phyloP scores from a whole-genome alignment of 108 stramenopile species.

The Nitzschia sp. region DNA sequence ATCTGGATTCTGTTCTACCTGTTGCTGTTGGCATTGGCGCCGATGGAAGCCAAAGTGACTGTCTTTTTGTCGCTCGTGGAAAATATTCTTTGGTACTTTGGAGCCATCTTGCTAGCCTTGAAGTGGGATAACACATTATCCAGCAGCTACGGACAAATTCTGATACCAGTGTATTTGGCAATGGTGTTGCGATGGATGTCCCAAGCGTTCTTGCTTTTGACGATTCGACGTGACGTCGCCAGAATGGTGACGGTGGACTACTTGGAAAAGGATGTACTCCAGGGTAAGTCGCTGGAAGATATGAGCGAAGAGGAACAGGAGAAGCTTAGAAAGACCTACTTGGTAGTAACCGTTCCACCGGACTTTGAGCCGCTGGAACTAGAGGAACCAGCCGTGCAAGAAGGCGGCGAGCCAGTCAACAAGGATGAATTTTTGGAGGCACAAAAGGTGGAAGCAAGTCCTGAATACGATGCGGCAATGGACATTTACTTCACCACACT shows the following conservation, averaged over 20 bases:
- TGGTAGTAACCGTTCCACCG: conserved; percentile 44
- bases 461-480: conserved; percentile 62
- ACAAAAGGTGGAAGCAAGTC: conserved; percentile 60
- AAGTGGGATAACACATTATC: conserved; percentile 29
- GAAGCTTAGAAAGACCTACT: conserved; percentile 37
- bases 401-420: neutral
- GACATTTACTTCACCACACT: conserved; percentile 41
- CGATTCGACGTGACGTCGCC: conserved; percentile 31
- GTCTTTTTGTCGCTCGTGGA: conserved; percentile 33
- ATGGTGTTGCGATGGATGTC: conserved; percentile 37
- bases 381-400: neutral
- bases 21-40: conserved; percentile 8
- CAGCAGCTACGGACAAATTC: conserved; percentile 17
- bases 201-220: conserved; percentile 21
- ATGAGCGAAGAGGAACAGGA: conserved; percentile 67
- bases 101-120: conserved; percentile 36
- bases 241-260: conserved; percentile 69
- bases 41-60: conserved; percentile 24
- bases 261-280: conserved; percentile 51
- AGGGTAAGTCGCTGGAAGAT: conserved; percentile 52
- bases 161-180: conserved; percentile 38
- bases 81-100: conserved; percentile 47
- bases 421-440: conserved; percentile 43
- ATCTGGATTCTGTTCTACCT: conserved; percentile 28
- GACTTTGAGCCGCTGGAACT: conserved; percentile 33